Conservation (phyloP, 1,284 basidiomycete species). For the Phellinidium pouzarii region DNA sequence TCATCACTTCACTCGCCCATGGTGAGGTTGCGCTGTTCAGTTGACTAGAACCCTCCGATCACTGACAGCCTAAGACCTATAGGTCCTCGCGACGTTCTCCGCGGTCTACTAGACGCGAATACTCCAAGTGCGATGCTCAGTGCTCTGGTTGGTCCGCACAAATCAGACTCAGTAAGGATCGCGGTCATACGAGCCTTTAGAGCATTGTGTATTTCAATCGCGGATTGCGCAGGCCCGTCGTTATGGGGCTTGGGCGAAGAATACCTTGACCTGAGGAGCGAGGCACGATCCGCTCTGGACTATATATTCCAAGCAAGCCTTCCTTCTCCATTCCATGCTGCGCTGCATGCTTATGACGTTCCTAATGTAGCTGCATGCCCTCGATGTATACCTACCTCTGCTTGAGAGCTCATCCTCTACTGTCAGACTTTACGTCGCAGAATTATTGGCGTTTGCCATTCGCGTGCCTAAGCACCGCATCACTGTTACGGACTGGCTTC, state of each 20-base stretch:
- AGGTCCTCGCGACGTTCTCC: slow-evolving; percentile 58
- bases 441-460: slow-evolving; percentile 47
- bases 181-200: slow-evolving; percentile 58
- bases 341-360: slow-evolving; percentile 1
- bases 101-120: slow-evolving; percentile 46
- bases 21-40: slow-evolving; percentile 31
- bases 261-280: slow-evolving; percentile 37
- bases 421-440: slow-evolving; percentile 44
- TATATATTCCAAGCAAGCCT: slow-evolving; percentile 51
- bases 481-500: slow-evolving; percentile 58
- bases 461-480: slow-evolving; percentile 49
- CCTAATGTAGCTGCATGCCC: slow-evolving; percentile 40
- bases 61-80: slow-evolving; percentile 3
- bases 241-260: slow-evolving; percentile 54
- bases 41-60: neutral
- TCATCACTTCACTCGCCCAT: slow-evolving; percentile 65
- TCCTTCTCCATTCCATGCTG: neutral
- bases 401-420: slow-evolving; percentile 38
- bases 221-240: slow-evolving; percentile 56
- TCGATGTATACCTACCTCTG: slow-evolving; percentile 63
- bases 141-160: slow-evolving; percentile 41
- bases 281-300: slow-evolving; percentile 50
- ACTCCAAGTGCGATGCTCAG: slow-evolving; percentile 51
- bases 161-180: slow-evolving; percentile 38
- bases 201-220: slow-evolving; percentile 47